Percentiles rank a stretch among this genome's conserved stretches.
Conservation (phyloP, 2,329 filamentous ascomycete genomes). For the Teratosphaeria gauchensis region DNA sequence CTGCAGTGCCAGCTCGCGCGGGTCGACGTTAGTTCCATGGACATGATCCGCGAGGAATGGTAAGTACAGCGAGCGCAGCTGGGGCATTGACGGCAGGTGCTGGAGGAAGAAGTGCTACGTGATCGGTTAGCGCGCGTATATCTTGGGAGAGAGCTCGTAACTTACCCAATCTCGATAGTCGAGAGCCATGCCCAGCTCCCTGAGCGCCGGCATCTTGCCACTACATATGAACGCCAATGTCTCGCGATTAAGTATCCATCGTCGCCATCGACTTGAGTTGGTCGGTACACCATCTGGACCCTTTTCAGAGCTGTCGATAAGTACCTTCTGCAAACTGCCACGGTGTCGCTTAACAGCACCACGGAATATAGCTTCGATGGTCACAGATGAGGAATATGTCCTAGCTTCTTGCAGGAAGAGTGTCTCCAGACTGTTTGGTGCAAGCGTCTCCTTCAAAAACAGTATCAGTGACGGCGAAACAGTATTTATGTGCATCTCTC, state of each 20-base stretch:
- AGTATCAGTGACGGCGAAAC: constrained; percentile 59
- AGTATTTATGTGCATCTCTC: constrained; percentile 64
- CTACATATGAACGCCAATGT: constrained; percentile 65
- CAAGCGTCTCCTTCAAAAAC: constrained; percentile 68
- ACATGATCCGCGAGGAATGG: constrained; percentile 56
- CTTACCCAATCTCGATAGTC: constrained; percentile 72
- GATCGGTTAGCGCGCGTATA: constrained; percentile 3
- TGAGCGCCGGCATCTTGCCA: constrained; percentile 61
- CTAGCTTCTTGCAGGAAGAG: constrained; percentile 63
- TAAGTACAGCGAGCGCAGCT: constrained; percentile 62
- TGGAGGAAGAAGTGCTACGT: constrained; percentile 67
- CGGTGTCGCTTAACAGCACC: constrained; percentile 62
- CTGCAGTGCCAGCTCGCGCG: constrained; percentile 63
- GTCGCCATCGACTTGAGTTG: constrained; percentile 45
- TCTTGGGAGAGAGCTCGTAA: neutral
- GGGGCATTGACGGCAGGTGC: constrained; percentile 58
- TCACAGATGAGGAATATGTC: constrained; percentile 47
- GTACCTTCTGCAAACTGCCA: constrained; percentile 58
- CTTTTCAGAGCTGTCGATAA: constrained; percentile 60
- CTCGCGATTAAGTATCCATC: constrained; percentile 63
- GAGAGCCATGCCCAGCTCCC: constrained; percentile 62
- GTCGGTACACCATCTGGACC: constrained; percentile 32
- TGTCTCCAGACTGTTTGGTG: constrained; percentile 69
- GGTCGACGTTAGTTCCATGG: constrained; percentile 45
- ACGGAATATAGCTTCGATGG: constrained; percentile 61